Conservation (phyloP, 768 basidiomycete genomes). For the Pilatotrama ljubarskyi region DNA sequence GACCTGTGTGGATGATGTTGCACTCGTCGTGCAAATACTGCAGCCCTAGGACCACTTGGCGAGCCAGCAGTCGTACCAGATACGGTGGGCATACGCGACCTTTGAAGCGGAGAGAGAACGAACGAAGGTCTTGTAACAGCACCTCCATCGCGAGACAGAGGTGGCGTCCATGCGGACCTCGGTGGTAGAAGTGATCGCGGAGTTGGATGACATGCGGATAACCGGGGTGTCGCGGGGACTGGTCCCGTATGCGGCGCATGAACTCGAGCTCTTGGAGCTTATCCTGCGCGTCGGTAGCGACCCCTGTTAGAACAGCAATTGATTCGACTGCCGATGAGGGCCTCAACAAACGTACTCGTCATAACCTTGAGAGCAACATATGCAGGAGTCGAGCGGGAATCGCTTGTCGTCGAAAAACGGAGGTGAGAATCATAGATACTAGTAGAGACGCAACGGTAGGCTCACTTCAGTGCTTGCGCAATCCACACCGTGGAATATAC, state of each 20-base stretch:
- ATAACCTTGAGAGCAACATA: not conserved
- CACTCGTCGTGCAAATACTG: not conserved
- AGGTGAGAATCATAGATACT: not conserved
- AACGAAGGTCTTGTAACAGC: not conserved
- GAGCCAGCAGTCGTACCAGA: not conserved
- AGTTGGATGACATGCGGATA: not conserved
- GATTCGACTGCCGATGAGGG: not conserved
- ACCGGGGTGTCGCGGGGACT: not conserved
- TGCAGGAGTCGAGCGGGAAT: not conserved
- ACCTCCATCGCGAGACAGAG: not conserved
- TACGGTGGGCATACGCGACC: not conserved
- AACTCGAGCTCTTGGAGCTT: not conserved
- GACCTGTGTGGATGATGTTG: not conserved
- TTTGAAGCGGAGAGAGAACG: not conserved
- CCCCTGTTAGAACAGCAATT: not conserved
- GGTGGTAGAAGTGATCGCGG: not conserved
- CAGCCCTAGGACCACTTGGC: not conserved
- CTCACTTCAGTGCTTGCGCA: not conserved
- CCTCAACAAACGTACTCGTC: not conserved
- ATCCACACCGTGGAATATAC: slow-evolving; percentile 1
- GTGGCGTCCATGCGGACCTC: not conserved
- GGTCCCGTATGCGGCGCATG: not conserved
- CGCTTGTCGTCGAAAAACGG: not conserved
- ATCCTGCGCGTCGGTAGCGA: not conserved
- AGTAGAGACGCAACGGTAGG: no score